Base-by-base conservation (phyloP, 805 yeast species). In the Komagataella kurtzmanii region DNA sequence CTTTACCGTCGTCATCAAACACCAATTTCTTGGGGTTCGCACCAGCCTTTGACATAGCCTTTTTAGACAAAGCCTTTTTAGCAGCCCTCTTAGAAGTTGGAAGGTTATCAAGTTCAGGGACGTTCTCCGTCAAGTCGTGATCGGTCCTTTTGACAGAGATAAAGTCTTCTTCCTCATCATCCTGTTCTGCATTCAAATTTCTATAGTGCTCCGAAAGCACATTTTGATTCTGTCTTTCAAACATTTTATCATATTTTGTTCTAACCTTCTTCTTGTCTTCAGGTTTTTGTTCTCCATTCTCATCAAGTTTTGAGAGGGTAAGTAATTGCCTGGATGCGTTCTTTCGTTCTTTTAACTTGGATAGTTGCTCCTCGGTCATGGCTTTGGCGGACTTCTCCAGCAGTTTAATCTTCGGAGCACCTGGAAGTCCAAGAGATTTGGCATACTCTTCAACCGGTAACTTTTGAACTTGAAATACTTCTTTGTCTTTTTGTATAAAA, bases 211-310 rank as follows among this genome's bases (percentile, higher is more conserved):
- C 93, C 49, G 96, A 84, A 50, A 93, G 72, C 17, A 93, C 95
- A 51, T 85, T 85, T 70, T 93, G 98, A 65, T 93, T 93, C 64
- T 86, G 77, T 65, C 99, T 79, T 65, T 88, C 95, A 68, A 93
- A 93, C 96, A 93, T 90, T 55, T 90, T 79, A 65, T 93, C 99
- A 62, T 88, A 88, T 65, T 86, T 91, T 14, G 97, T 93, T 61
- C 89, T 79, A 1, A 81, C 83, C 57, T 77, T 76, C 52, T 57
- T 67, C 52, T 63, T 73, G 57, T 54, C 63, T 1, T 66, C 72
- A 2, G 61, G 70, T 10, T 65, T 65, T 17, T 70, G 55, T 46
- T 79, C 88, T 52, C 91, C 95, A 52, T 85, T 83, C 6, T 79
- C 85, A 56, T 76, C 75, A 0, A 77, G 61, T 56, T 78, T 76